Evolutionary conservation across 1,284 basidiomycete genomes (phyloP).

Genomic region (Termitomyces sp.): DNA sequence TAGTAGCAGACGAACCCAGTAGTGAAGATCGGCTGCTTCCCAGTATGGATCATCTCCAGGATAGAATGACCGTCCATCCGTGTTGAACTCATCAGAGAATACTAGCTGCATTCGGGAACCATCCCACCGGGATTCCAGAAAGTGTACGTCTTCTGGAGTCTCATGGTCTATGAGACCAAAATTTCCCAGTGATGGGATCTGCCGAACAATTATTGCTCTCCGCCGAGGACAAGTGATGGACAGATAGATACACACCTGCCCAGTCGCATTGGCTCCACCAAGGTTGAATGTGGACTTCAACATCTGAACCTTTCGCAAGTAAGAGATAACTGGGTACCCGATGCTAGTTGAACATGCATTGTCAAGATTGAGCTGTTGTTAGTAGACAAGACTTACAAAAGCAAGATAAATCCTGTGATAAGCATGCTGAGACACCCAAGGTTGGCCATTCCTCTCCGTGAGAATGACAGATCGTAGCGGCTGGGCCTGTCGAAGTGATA

Average conservation of each 20-base stretch:
- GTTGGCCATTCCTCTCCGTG: conserved; percentile 53
- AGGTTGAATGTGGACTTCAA: conserved; percentile 52
- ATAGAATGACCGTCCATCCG: conserved; percentile 67
- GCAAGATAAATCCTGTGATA: conserved; percentile 38
- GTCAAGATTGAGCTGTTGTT: no score
- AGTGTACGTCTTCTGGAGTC: conserved; percentile 53
- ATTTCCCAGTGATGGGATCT: conserved; percentile 52
- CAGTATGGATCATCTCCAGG: conserved; percentile 59
- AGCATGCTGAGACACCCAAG: conserved; percentile 60
- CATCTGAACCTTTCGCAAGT: conserved; percentile 33
- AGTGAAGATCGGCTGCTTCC: conserved; percentile 70
- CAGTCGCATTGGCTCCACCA: conserved; percentile 67
- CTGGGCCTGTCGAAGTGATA: conserved; percentile 20
- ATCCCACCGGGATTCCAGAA: conserved; percentile 44
- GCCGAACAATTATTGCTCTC: not conserved
- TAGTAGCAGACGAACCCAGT: conserved; percentile 48
- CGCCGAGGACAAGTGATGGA: not conserved
- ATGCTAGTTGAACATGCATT: conserved; percentile 28
- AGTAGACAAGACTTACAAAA: conserved; percentile 41
- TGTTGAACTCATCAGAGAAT: conserved; percentile 80
- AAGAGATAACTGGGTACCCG: conserved; percentile 50
- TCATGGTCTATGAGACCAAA: conserved; percentile 62
- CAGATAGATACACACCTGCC: conserved; percentile 30
- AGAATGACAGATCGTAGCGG: conserved; percentile 32
- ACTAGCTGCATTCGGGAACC: conserved; percentile 40